A percentile compares a stretch with the other conserved stretches of the same genome.
Evolutionary conservation across 208 protist species (phyloP).

Genomic region (Angomonas deanei): DNA sequence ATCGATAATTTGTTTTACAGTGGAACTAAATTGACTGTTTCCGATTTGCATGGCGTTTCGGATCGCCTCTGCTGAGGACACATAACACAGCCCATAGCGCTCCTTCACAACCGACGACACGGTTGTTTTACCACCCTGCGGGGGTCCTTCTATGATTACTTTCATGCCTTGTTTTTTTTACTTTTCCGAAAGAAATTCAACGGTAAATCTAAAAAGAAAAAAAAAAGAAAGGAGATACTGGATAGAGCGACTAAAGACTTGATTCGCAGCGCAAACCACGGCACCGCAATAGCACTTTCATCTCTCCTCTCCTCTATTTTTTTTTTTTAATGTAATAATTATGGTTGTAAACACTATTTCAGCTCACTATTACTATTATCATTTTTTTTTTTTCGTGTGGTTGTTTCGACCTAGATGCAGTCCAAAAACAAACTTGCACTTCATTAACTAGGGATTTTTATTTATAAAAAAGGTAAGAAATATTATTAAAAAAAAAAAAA

Average conservation of each 20-base stretch:
- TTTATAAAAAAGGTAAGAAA: background rate
- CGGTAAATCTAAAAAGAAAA: background rate
- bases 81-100: constrained; percentile 81
- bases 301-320: too few species aligned
- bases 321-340: too few species aligned
- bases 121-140: constrained; percentile 72
- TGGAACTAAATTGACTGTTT: constrained; percentile 36
- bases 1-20: constrained; percentile 58
- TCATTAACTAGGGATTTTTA: too few species aligned
- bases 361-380: too few species aligned
- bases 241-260: too few species aligned
- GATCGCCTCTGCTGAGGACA: constrained; percentile 62
- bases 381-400: too few species aligned
- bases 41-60: constrained; percentile 60
- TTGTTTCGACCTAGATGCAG: too few species aligned
- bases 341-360: too few species aligned
- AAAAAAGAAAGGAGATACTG: constrained; percentile 1
- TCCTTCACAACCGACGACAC: constrained; percentile 75
- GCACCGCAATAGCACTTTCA: too few species aligned
- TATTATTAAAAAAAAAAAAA: constrained; percentile 10
- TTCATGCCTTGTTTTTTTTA: constrained; percentile 35
- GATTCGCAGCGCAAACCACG: too few species aligned
- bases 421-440: too few species aligned
- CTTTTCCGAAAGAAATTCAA: too few species aligned
- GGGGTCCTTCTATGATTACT: constrained; percentile 73